Evolutionary conservation across 495 filamentous ascomycete genomes (phyloP), one percentile per base, ranked within the genome.

Genomic region (Xylaria palmicola): DNA sequence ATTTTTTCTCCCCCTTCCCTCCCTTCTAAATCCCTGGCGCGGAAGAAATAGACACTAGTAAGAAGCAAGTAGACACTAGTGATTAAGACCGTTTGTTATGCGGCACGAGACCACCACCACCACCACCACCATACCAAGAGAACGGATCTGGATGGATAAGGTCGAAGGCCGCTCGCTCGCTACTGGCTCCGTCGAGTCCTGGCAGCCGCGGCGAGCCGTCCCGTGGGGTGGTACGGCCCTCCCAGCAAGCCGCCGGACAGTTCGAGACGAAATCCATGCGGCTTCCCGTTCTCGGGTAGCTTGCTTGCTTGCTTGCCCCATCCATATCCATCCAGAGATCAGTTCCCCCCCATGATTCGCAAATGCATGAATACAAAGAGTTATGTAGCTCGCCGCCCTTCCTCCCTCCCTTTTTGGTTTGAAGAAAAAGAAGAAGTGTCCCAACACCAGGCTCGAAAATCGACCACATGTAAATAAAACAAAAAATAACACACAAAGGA

Each of bases 11-110:
- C 20, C 22, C 22, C 20, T 34, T 22, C 26, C 26, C 53, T 44
- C 26, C 53, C 32, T 43, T 44, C 53, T 44, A 56, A 4, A 40
- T 61, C 20, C 30, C 40, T 40, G 40, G 30, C 32, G 26, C 12
- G 24, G 43, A 56, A 6, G 30, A 20, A 40, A 54, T 22, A 36
- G 55, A 36, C 55, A 47, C 30, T 58, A 58, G 37, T 22, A 45
- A 39, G 17, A 26, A 17, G 12, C 36, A 60, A 59, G 32, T 60
- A 52, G 47, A 61, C 48, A 61, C 59, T 53, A 45, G 49, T 54
- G 40, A 39, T 61, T 41, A 61, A 40, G n/a, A 22, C n/a, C 19
- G 15, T 36, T 36, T 34, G 48, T 44, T 27, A 40, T 29, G 57
- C 55, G 50, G 27, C 45, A 49, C 45, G 6, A 24, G 22, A n/a